Conservation (phyloP, 495 filamentous ascomycete species). For the Viridothelium virens region DNA sequence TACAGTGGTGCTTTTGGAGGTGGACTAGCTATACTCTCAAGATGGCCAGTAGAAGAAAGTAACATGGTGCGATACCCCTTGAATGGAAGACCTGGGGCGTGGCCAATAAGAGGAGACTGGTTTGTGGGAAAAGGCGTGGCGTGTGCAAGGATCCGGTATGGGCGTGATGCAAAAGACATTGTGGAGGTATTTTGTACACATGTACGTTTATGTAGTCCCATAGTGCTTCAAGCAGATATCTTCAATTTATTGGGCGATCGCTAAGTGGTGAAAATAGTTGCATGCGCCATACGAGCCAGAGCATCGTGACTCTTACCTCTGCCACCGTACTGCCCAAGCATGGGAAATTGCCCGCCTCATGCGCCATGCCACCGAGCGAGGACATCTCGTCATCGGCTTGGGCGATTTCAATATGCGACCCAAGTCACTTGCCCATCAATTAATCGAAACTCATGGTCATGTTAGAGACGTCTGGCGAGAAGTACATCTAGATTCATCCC, state of each 20-base stretch:
- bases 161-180: slow-evolving; percentile 57
- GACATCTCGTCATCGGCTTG: slow-evolving; percentile 73
- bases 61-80: slow-evolving; percentile 80
- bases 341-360: slow-evolving; percentile 95
- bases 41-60: slow-evolving; percentile 94
- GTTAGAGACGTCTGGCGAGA: slow-evolving; percentile 76
- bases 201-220: slow-evolving; percentile 34
- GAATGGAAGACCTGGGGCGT: slow-evolving; percentile 87
- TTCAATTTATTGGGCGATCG: neutral
- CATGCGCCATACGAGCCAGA: slow-evolving; percentile 84
- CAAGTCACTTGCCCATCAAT: slow-evolving; percentile 71
- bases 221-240: neutral
- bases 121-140: slow-evolving; percentile 93
- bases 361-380: slow-evolving; percentile 72
- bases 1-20: slow-evolving; percentile 80
- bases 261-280: slow-evolving; percentile 41
- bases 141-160: slow-evolving; percentile 69
- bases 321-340: slow-evolving; percentile 87
- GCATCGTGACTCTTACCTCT: slow-evolving; percentile 74
- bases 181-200: slow-evolving; percentile 92
- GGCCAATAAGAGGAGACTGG: slow-evolving; percentile 82
- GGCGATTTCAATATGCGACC: slow-evolving; percentile 97
- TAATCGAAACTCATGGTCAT: slow-evolving; percentile 71
- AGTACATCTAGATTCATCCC: slow-evolving; percentile 68
- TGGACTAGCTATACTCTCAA: slow-evolving; percentile 84